Evolutionary conservation across 495 filamentous ascomycete genomes (phyloP).

Genomic region (Neurospora africana): DNA sequence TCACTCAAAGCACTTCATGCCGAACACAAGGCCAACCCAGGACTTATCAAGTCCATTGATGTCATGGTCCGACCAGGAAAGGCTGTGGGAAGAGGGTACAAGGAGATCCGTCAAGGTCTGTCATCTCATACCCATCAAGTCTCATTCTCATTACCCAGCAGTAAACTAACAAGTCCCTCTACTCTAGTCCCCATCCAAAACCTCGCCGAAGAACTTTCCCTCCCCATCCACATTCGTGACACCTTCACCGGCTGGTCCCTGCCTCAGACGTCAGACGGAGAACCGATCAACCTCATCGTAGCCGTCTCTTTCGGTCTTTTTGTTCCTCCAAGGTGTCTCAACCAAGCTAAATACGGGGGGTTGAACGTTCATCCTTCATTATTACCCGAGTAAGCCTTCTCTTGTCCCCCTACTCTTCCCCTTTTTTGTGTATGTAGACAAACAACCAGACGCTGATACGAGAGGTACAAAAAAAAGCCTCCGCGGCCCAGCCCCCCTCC

Average conservation of each 20-base stretch:
- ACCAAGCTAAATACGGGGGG: slow-evolving; percentile 63
- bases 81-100: slow-evolving; percentile 59
- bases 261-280: slow-evolving; percentile 39
- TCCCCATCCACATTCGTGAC: slow-evolving; percentile 64
- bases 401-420: not conserved
- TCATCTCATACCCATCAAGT: slow-evolving; percentile 34
- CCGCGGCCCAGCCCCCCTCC: slow-evolving; percentile 62
- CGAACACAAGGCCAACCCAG: slow-evolving; percentile 42
- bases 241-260: slow-evolving; percentile 68
- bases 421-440: not conserved
- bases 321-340: slow-evolving; percentile 67
- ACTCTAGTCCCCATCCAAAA: slow-evolving; percentile 62
- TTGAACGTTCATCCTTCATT: slow-evolving; percentile 93
- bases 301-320: slow-evolving; percentile 95
- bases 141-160: slow-evolving; percentile 31
- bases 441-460: not conserved
- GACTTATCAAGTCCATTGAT: slow-evolving; percentile 67
- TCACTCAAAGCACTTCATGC: slow-evolving; percentile 61
- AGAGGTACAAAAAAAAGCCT: slow-evolving; percentile 37
- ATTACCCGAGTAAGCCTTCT: slow-evolving; percentile 60
- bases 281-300: slow-evolving; percentile 68
- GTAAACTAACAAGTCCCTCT: not conserved
- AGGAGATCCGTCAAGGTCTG: slow-evolving; percentile 58
- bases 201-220: slow-evolving; percentile 47
- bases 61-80: slow-evolving; percentile 78